phyloP scores from a whole-genome alignment of 2,329 filamentous ascomycete species.

The Colletotrichum godetiae region DNA sequence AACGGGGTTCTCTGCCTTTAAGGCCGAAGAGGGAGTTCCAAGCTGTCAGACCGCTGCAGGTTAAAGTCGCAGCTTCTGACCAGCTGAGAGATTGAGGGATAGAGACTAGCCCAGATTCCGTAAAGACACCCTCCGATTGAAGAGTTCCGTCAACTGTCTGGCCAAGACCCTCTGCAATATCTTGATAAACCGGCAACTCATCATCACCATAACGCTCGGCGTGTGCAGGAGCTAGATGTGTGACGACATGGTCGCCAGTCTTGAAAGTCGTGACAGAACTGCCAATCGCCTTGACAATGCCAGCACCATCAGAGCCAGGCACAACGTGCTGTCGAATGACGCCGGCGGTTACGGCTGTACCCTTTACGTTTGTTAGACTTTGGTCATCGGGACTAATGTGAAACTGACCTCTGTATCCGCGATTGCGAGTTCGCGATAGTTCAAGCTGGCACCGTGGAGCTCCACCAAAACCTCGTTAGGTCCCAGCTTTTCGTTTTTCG shows the following conservation, averaged over 20 bases:
- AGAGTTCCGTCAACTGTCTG: constrained; percentile 64
- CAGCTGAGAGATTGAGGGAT: constrained; percentile 57
- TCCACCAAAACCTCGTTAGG: constrained; percentile 72
- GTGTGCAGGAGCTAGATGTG: constrained; percentile 50
- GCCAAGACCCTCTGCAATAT: constrained; percentile 36
- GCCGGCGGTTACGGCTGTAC: constrained; percentile 37
- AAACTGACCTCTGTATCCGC: constrained; percentile 42
- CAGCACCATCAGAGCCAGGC: constrained; percentile 53
- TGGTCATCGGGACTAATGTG: too few species aligned
- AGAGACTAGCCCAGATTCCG: constrained; percentile 66
- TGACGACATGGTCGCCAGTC: constrained; percentile 67
- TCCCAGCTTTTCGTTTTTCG: constrained; percentile 51
- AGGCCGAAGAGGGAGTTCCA: constrained; percentile 64
- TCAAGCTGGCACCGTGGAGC: constrained; percentile 59
- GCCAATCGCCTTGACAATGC: constrained; percentile 61
- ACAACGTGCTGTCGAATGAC: constrained; percentile 42
- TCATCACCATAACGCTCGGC: constrained; percentile 31
- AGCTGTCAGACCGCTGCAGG: constrained; percentile 62
- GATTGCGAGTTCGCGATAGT: constrained; percentile 61
- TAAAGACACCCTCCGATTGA: constrained; percentile 67
- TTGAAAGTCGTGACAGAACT: constrained; percentile 57
- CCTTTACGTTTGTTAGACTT: constrained; percentile 27
- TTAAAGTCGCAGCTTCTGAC: constrained; percentile 54
- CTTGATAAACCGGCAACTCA: neutral
- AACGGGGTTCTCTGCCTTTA: constrained; percentile 51